A percentile compares a stretch with the other conserved stretches of the same genome.
Evolutionary conservation across 192 early-diverging fungal genomes (phyloP).

Genomic region (Rhizophlyctis rosea): DNA sequence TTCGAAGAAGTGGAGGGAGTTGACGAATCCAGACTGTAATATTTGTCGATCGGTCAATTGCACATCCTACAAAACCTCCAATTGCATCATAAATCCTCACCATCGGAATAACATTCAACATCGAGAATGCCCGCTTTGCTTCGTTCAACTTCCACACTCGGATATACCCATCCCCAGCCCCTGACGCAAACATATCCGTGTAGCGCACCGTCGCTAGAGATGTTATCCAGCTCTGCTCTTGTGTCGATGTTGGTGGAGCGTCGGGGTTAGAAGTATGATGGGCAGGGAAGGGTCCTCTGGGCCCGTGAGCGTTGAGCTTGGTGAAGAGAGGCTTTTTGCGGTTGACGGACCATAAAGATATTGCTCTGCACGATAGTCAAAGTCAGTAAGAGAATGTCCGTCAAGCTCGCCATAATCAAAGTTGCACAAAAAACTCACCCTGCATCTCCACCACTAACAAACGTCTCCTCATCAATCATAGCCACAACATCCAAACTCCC

Average conservation of each 20-base stretch:
- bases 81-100: slow-evolving; percentile 44
- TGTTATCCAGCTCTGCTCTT: slow-evolving; percentile 78
- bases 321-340: slow-evolving; percentile 93
- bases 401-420: slow-evolving; percentile 8
- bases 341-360: slow-evolving; percentile 89
- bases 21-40: slow-evolving; percentile 48
- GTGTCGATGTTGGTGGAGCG: neutral
- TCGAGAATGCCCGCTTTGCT: slow-evolving; percentile 60
- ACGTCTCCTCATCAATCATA: slow-evolving; percentile 91
- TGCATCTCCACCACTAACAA: slow-evolving; percentile 87
- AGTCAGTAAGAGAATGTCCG: neutral
- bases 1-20: slow-evolving; percentile 51
- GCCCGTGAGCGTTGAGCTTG: slow-evolving; percentile 72
- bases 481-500: slow-evolving; percentile 81
- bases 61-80: too few relatives aligned
- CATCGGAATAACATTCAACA: slow-evolving; percentile 62
- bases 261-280: slow-evolving; percentile 1
- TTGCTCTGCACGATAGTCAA: slow-evolving; percentile 50
- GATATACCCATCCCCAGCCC: slow-evolving; percentile 81
- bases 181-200: slow-evolving; percentile 88
- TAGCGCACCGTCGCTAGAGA: slow-evolving; percentile 76
- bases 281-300: too few relatives aligned
- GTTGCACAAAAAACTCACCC: slow-evolving; percentile 48
- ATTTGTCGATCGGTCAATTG: neutral
- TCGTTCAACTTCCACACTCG: slow-evolving; percentile 81